Conservation (phyloP, 345 rosid species). For the Viola odorata region DNA sequence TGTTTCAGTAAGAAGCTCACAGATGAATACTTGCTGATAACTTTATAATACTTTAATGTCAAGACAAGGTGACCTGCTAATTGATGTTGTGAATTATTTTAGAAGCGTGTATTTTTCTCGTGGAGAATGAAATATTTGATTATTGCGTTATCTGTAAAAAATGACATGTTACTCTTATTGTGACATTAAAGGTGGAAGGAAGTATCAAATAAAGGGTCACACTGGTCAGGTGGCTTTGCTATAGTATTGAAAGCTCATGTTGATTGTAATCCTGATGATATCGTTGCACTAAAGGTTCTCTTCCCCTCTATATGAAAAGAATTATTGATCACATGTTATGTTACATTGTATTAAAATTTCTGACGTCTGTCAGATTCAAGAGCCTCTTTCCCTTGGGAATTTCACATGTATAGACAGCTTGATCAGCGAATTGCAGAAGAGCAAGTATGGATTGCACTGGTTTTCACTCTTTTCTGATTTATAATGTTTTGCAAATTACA, state of each 20-base stretch:
- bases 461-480: conserved; percentile 12
- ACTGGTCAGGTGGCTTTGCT: conserved; percentile 92
- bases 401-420: conserved; percentile 61
- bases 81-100: not conserved
- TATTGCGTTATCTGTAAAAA: too few species aligned
- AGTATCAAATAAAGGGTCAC: conserved; percentile 94
- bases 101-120: too few species aligned
- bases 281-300: conserved; percentile 75
- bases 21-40: not conserved
- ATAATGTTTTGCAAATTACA: conserved; percentile 1
- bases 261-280: conserved; percentile 65
- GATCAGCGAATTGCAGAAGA: conserved; percentile 60
- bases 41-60: not conserved
- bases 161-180: not conserved
- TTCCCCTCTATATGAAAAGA: not conserved
- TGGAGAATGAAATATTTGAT: too few species aligned
- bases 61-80: not conserved
- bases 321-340: not conserved
- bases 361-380: conserved; percentile 63
- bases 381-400: conserved; percentile 96
- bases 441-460: conserved; percentile 40
- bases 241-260: conserved; percentile 72
- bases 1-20: not conserved
- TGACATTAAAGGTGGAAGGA: conserved; percentile 57
- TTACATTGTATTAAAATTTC: too few species aligned